Conservation (phyloP, 2,329 filamentous ascomycete genomes). For the Aspergillus arachidicola region DNA sequence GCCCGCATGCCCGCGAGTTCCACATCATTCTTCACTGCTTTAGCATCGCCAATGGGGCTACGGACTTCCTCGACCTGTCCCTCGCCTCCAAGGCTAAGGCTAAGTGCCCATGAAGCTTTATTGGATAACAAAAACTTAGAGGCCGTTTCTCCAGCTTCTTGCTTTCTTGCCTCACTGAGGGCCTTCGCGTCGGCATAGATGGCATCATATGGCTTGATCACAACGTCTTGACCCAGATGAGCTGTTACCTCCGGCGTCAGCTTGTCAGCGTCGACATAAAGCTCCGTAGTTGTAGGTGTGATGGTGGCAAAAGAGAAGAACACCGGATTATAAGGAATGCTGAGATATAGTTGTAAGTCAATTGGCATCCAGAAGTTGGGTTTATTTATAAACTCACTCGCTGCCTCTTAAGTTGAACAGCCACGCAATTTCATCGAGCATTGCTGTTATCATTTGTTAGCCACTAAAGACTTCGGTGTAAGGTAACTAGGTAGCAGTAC, state of each 20-base stretch:
- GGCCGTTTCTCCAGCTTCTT: conserved; percentile 42
- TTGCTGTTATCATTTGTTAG: conserved; percentile 52
- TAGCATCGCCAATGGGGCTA: conserved; percentile 85
- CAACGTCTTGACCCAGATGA: conserved; percentile 71
- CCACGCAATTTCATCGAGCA: conserved; percentile 97
- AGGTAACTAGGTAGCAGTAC: conserved; percentile 32
- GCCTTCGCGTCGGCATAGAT: conserved; percentile 78
- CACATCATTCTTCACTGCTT: conserved; percentile 89
- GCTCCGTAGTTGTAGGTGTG: conserved; percentile 71
- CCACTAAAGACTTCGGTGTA: background rate
- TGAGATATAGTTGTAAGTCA: conserved; percentile 29
- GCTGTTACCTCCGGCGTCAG: conserved; percentile 67
- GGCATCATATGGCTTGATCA: conserved; percentile 76
- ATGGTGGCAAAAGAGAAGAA: conserved; percentile 96
- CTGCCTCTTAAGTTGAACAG: conserved; percentile 95
- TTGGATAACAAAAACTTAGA: conserved; percentile 82
- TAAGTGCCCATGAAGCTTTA: conserved; percentile 90
- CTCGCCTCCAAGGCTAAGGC: conserved; percentile 81
- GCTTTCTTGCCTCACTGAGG: conserved; percentile 55
- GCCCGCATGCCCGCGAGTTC: conserved; percentile 91
- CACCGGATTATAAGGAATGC: conserved; percentile 94
- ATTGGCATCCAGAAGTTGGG: background rate
- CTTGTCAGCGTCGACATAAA: conserved; percentile 84
- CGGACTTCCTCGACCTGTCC: conserved; percentile 81
- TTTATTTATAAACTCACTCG: conserved; percentile 57